phyloP scores from a whole-genome alignment of 352 stramenopile genomes.

The Albugo candida region DNA sequence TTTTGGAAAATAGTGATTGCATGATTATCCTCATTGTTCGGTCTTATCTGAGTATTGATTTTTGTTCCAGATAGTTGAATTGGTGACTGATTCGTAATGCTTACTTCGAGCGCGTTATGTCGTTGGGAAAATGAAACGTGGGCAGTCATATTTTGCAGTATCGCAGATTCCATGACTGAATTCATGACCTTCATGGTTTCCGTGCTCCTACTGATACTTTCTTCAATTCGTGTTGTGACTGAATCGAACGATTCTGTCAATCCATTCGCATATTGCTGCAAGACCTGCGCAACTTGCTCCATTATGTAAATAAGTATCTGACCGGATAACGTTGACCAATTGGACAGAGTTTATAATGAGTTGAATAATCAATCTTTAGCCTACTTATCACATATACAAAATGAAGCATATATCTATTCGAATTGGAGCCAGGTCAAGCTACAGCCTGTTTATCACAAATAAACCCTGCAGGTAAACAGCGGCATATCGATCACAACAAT shows the following conservation, averaged over 20 bases:
- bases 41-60: neutral
- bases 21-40: neutral
- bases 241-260: constrained; percentile 54
- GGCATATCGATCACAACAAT: no score
- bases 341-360: no score
- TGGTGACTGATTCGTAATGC: constrained; percentile 31
- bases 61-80: constrained; percentile 19
- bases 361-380: no score
- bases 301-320: constrained; percentile 9
- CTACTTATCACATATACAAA: no score
- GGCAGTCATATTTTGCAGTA: constrained; percentile 42
- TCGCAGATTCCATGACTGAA: constrained; percentile 50
- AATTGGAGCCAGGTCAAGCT: no score
- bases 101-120: constrained; percentile 11
- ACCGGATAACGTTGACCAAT: no score
- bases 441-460: no score
- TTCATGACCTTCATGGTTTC: constrained; percentile 75
- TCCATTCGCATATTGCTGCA: constrained; percentile 30
- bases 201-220: constrained; percentile 42
- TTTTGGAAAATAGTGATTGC: neutral
- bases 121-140: constrained; percentile 10
- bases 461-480: no score
- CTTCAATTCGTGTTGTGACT: constrained; percentile 41
- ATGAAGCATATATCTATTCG: no score
- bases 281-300: constrained; percentile 48